Percentiles rank a stretch among this genome's conserved stretches.
Evolutionary conservation across 139 green algal species (phyloP).

Genomic region (Dunaliella primolecta): DNA sequence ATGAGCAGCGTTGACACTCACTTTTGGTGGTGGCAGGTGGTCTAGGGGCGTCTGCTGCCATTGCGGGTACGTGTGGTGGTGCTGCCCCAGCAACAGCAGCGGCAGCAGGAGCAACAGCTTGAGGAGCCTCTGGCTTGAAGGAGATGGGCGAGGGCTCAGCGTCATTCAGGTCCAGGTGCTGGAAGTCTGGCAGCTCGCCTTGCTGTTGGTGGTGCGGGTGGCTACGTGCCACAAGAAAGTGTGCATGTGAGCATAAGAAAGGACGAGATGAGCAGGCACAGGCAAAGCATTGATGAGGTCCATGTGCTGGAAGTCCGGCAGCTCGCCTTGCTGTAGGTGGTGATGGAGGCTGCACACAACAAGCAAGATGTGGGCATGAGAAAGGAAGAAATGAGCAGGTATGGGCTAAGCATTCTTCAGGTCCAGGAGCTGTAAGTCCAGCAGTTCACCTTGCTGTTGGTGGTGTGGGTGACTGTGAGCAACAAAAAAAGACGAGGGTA

Average conservation of each 20-base stretch:
- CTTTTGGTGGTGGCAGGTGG: not conserved
- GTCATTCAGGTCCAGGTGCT: conserved; percentile 1
- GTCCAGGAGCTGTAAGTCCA: conserved; percentile 7
- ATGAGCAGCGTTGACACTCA: too few species aligned
- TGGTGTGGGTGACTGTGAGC: conserved; percentile 2
- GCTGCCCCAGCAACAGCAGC: conserved; percentile 13
- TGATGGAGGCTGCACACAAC: not conserved
- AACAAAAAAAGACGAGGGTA: too few species aligned
- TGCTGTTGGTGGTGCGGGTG: not conserved
- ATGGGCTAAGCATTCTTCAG: not conserved
- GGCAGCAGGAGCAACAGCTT: not conserved
- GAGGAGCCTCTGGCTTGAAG: not conserved
- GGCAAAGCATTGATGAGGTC: not conserved
- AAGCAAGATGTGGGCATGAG: too few species aligned
- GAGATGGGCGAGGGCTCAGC: not conserved
- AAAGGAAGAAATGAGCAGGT: too few species aligned
- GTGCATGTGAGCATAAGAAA: too few species aligned
- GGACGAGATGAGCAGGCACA: too few species aligned
- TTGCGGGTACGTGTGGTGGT: too few species aligned
- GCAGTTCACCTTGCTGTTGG: not conserved
- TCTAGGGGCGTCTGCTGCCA: not conserved
- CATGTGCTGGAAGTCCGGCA: conserved; percentile 12
- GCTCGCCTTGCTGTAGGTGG: not conserved
- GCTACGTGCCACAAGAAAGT: too few species aligned
- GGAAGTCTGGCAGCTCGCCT: conserved; percentile 12